A percentile compares a stretch with the other conserved stretches of the same genome.
Conservation (phyloP, 2,329 filamentous ascomycete genomes). For the Phialocephala subalpina region DNA sequence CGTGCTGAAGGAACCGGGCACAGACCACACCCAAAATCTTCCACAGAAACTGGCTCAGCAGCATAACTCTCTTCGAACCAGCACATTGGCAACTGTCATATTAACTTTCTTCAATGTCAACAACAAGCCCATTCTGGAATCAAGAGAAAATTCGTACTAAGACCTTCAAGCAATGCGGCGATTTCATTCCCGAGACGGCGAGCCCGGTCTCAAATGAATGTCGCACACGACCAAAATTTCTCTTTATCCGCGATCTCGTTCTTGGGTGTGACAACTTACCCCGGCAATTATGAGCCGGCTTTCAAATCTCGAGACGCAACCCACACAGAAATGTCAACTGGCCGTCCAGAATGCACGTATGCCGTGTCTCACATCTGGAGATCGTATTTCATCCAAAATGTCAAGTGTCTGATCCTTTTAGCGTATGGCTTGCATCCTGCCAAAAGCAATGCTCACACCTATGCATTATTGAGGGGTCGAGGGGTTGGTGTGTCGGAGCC, state of each 20-base stretch:
- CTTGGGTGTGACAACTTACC: neutral
- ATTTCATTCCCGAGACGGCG: neutral
- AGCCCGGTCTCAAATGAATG: neutral
- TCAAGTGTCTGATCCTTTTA: slow-evolving; percentile 1
- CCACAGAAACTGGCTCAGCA: neutral
- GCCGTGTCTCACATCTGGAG: neutral
- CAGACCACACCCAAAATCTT: neutral
- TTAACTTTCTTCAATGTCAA: neutral
- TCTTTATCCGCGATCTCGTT: neutral
- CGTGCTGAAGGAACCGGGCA: neutral
- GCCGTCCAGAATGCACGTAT: neutral
- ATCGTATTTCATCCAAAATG: slow-evolving; percentile 6
- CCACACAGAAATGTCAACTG: neutral
- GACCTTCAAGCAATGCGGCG: neutral
- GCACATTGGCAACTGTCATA: too few relatives aligned
- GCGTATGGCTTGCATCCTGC: neutral
- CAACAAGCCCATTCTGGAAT: neutral
- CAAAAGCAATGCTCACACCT: neutral
- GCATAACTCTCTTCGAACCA: neutral
- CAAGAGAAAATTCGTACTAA: neutral
- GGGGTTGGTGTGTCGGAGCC: too few relatives aligned
- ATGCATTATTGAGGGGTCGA: neutral
- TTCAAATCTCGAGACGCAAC: neutral
- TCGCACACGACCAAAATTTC: neutral
- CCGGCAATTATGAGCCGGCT: neutral